phyloP scores from a whole-genome alignment of 2,329 filamentous ascomycete genomes.

The Aschersonia sp. region DNA sequence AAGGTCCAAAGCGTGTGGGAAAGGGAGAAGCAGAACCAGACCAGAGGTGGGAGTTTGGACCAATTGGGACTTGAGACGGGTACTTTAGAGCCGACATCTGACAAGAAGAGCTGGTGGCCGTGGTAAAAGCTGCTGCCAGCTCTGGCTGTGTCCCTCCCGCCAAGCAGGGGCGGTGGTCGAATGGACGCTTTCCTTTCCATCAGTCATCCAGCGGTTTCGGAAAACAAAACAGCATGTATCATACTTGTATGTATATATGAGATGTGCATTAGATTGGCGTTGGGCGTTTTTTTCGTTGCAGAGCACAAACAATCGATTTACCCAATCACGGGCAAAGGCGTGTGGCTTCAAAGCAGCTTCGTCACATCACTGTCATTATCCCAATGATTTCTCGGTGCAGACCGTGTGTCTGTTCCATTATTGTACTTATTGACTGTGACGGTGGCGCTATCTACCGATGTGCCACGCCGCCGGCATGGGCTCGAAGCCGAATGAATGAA shows the following conservation, averaged over 20 bases:
- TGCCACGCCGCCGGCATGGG: too few relatives aligned
- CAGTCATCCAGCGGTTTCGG: background rate
- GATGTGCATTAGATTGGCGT: conserved; percentile 30
- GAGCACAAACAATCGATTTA: too few relatives aligned
- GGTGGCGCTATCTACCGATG: too few relatives aligned
- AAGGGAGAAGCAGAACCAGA: conserved; percentile 35
- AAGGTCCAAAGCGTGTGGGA: conserved; percentile 31
- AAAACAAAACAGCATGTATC: conserved; percentile 14
- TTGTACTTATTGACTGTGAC: too few relatives aligned
- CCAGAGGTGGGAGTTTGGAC: conserved; percentile 34
- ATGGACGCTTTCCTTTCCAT: background rate
- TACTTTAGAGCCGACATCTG: conserved; percentile 8
- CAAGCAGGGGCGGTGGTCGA: too few relatives aligned
- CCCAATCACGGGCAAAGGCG: too few relatives aligned
- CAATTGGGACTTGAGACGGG: conserved; percentile 26
- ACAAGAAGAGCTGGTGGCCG: conserved; percentile 36
- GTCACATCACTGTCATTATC: too few relatives aligned
- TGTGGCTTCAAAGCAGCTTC: too few relatives aligned
- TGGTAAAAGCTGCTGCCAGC: conserved; percentile 13
- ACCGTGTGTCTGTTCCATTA: too few relatives aligned
- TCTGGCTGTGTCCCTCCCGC: background rate
- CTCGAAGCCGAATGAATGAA: too few relatives aligned
- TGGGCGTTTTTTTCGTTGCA: conserved; percentile 11
- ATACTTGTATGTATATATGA: conserved; percentile 24
- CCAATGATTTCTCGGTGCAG: too few relatives aligned